phyloP scores from a whole-genome alignment of 2,329 filamentous ascomycete genomes.

The Teratosphaeria nubilosa region DNA sequence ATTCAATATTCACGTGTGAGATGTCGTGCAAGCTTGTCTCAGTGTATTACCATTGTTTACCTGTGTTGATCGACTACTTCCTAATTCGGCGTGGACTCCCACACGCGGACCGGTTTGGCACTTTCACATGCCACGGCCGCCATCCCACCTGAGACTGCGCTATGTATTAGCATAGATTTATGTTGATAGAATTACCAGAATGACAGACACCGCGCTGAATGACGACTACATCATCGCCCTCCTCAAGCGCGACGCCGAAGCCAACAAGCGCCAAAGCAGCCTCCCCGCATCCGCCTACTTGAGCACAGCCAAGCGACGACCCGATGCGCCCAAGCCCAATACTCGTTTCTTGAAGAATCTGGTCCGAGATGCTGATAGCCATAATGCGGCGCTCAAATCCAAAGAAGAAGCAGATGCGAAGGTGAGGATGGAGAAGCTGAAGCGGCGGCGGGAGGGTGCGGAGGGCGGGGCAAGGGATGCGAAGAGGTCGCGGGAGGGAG shows the following conservation, averaged over 20 bases:
- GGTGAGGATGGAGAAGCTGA: slow-evolving; percentile 48
- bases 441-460: neutral
- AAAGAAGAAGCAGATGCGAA: slow-evolving; percentile 74
- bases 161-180: neutral
- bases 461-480: slow-evolving; percentile 32
- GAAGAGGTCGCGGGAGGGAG: slow-evolving; percentile 7
- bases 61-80: neutral
- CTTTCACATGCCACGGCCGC: neutral
- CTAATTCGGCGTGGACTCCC: neutral
- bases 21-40: neutral
- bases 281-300: neutral
- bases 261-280: slow-evolving; percentile 28
- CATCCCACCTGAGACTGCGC: neutral
- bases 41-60: neutral
- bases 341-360: slow-evolving; percentile 81
- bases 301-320: neutral
- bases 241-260: slow-evolving; percentile 69
- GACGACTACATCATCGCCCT: slow-evolving; percentile 73
- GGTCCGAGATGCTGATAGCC: slow-evolving; percentile 74
- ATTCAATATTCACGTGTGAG: neutral
- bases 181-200: neutral
- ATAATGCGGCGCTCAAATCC: slow-evolving; percentile 78
- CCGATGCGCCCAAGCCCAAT: slow-evolving; percentile 70
- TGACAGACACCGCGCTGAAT: neutral
- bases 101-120: neutral